A percentile compares a stretch with the other conserved stretches of the same genome.
Evolutionary conservation across 1,284 basidiomycete species (phyloP).

Genomic region (Cystobasidium pallidum): DNA sequence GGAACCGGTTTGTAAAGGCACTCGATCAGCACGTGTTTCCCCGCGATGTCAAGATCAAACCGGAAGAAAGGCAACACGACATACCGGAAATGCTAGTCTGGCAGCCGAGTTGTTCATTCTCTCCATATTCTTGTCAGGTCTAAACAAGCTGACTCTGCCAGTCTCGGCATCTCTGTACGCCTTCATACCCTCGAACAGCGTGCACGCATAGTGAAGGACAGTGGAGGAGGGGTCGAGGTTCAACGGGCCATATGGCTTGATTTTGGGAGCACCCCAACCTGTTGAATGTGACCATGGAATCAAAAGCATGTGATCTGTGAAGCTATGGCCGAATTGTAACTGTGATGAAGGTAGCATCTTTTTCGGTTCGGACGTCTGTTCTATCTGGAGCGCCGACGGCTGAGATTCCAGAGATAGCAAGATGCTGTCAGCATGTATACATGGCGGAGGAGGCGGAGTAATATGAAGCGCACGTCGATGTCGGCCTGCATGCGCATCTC

Average conservation of each 20-base stretch:
- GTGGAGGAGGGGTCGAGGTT: conserved; percentile 78
- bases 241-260: conserved; percentile 79
- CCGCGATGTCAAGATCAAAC: conserved; percentile 6
- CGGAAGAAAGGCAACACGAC: conserved; percentile 5
- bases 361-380: conserved; percentile 53
- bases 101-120: conserved; percentile 67
- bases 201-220: conserved; percentile 90
- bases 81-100: conserved; percentile 68
- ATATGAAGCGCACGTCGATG: conserved; percentile 13
- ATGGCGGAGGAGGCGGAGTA: not conserved
- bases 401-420: not conserved
- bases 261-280: conserved; percentile 83
- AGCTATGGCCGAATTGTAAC: conserved; percentile 62
- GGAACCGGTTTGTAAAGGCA: not conserved
- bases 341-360: conserved; percentile 56
- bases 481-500: conserved; percentile 20
- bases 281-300: conserved; percentile 73
- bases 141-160: conserved; percentile 83
- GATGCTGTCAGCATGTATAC: not conserved
- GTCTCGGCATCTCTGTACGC: conserved; percentile 77
- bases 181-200: conserved; percentile 93
- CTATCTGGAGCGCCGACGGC: conserved; percentile 12
- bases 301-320: conserved; percentile 90
- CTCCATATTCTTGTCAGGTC: conserved; percentile 98
- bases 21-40: not conserved